Percentiles rank a stretch among this genome's conserved stretches.
phyloP scores from a whole-genome alignment of 371 early-diverging fungal genomes.

The Homolaphlyctis polyrhiza region DNA sequence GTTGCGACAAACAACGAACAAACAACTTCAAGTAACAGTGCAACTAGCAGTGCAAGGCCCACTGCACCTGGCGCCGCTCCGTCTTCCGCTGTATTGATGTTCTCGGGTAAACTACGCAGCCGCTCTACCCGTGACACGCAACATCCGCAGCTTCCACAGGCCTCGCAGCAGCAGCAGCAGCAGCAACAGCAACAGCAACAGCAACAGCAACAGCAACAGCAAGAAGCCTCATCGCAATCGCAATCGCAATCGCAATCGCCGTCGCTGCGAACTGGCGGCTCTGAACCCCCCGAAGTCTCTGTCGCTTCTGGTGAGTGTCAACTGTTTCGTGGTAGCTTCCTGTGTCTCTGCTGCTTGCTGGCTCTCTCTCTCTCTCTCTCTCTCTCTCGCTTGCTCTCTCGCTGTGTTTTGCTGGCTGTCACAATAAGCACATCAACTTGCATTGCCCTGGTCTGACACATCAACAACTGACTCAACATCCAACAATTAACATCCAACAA shows the following conservation, averaged over 20 bases:
- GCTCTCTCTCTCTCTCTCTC: neutral
- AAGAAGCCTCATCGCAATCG: neutral
- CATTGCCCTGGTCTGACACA: neutral
- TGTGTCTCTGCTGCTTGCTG: neutral
- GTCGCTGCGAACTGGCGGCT: neutral
- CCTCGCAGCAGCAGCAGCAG: constrained; percentile 18
- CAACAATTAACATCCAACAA: too few relatives aligned
- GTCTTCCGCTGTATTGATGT: too few relatives aligned
- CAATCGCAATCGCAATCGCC: neutral
- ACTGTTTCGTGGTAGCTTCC: too few relatives aligned
- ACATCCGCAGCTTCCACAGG: too few relatives aligned
- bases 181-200: constrained; percentile 5
- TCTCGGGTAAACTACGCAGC: too few relatives aligned
- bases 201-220: neutral
- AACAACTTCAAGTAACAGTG: too few relatives aligned
- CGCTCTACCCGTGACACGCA: too few relatives aligned
- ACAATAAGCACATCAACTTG: neutral
- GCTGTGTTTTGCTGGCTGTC: neutral
- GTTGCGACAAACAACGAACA: too few relatives aligned
- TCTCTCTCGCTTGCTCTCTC: neutral
- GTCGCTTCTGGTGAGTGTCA: neutral
- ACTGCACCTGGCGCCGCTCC: too few relatives aligned
- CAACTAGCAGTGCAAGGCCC: too few relatives aligned
- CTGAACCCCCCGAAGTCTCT: neutral
- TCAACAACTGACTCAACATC: neutral